Evolutionary conservation across 129 eudicot genomes (phyloP).

Genomic region (Centella asiatica): DNA sequence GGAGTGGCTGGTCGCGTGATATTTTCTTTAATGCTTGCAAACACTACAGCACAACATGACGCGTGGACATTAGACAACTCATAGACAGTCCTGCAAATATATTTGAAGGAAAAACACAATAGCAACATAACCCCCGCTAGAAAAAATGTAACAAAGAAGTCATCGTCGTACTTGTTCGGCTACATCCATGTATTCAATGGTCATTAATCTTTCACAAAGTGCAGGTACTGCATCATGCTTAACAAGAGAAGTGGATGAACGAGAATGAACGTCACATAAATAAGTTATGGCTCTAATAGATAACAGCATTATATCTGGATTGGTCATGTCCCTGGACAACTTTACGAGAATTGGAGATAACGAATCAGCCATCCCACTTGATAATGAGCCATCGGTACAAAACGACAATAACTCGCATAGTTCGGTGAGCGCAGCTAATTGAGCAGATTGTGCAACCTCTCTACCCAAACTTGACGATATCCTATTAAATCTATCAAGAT

Average conservation of each 20-base stretch:
- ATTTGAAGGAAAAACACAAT: neutral
- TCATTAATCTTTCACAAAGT: slow-evolving; percentile 61
- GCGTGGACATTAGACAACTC: neutral
- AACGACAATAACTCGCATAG: slow-evolving; percentile 82
- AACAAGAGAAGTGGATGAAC: slow-evolving; percentile 56
- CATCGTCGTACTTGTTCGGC: slow-evolving; percentile 71
- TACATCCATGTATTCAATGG: slow-evolving; percentile 76
- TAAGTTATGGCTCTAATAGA: slow-evolving; percentile 87
- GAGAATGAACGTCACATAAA: slow-evolving; percentile 74
- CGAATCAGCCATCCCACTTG: slow-evolving; percentile 55
- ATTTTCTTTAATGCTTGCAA: slow-evolving; percentile 93
- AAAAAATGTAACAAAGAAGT: neutral
- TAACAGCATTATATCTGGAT: slow-evolving; percentile 77
- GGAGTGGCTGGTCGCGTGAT: slow-evolving; percentile 77
- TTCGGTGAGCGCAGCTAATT: slow-evolving; percentile 67
- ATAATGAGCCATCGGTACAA: slow-evolving; percentile 57
- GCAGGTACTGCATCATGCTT: slow-evolving; percentile 66
- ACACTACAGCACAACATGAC: slow-evolving; percentile 44
- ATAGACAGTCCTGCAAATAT: neutral
- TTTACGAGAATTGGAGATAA: slow-evolving; percentile 64
- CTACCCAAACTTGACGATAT: slow-evolving; percentile 44
- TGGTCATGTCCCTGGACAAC: slow-evolving; percentile 59
- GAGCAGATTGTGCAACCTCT: slow-evolving; percentile 48
- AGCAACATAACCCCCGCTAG: neutral
- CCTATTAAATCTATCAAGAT: slow-evolving; percentile 47